Conservation (phyloP, 352 stramenopile genomes). For the Phytophthora syringae region DNA sequence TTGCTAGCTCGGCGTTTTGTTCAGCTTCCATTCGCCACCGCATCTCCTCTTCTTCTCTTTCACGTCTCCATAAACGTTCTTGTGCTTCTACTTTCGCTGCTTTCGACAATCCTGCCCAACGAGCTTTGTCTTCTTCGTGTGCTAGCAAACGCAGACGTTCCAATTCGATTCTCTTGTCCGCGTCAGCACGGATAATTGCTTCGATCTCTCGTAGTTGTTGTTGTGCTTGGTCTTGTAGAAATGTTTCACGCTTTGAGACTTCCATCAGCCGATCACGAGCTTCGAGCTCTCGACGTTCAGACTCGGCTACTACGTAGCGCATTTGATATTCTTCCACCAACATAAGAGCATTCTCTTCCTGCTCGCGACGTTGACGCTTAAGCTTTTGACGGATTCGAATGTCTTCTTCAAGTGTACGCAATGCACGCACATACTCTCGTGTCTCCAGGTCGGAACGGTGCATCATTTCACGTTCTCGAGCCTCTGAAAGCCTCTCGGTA, state of each 20-base stretch:
- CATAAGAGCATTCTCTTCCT: conserved; percentile 60
- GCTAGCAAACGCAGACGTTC: conserved; percentile 31
- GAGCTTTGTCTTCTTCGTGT: conserved; percentile 30
- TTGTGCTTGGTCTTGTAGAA: conserved; percentile 39
- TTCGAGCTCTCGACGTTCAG: conserved; percentile 40
- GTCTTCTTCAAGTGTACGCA: conserved; percentile 45
- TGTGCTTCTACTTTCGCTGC: conserved; percentile 22
- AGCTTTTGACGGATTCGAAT: conserved; percentile 38
- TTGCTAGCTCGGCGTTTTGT: conserved; percentile 7
- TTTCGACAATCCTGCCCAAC: conserved; percentile 28
- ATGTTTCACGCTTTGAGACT: conserved; percentile 44
- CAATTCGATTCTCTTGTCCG: conserved; percentile 39
- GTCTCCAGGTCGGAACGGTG: conserved; percentile 52
- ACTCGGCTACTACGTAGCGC: conserved; percentile 57
- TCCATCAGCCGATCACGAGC: conserved; percentile 37
- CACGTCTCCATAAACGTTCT: conserved; percentile 23
- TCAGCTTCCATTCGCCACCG: conserved; percentile 27
- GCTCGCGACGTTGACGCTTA: conserved; percentile 36
- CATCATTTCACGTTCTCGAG: conserved; percentile 50
- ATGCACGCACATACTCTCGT: conserved; percentile 49
- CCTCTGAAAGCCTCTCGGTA: conserved; percentile 41
- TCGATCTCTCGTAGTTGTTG: conserved; percentile 37
- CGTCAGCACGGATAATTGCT: conserved; percentile 15
- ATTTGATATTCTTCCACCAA: conserved; percentile 63
- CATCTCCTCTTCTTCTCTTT: conserved; percentile 28